These are phyloP conservation scores for Phytophthora pini DNA, from an alignment of 352 stramenopile genomes.

Conservation along the genomic window DNA sequence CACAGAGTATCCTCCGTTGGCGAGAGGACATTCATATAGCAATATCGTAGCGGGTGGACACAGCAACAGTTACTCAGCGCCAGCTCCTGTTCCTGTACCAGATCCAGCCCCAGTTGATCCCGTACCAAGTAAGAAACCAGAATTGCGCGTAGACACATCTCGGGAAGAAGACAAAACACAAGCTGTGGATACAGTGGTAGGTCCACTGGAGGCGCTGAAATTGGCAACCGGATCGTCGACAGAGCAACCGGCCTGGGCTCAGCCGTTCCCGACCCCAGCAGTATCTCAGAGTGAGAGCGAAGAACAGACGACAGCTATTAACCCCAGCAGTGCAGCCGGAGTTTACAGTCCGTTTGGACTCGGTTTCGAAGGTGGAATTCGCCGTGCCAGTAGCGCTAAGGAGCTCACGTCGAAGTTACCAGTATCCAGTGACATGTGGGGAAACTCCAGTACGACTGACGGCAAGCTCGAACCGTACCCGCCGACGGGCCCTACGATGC, in stretches of 20 bases:
- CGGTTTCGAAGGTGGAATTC: slow-evolving; percentile 73
- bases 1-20: slow-evolving; percentile 25
- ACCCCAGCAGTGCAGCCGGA: slow-evolving; percentile 16
- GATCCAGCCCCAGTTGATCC: slow-evolving; percentile 13
- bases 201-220: slow-evolving; percentile 75
- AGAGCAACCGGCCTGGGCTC: slow-evolving; percentile 71
- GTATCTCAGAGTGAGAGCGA: slow-evolving; percentile 50
- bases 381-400: slow-evolving; percentile 34
- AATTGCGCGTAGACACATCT: slow-evolving; percentile 63
- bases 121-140: slow-evolving; percentile 36
- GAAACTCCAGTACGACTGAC: slow-evolving; percentile 23
- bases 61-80: slow-evolving; percentile 29
- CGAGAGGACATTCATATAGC: slow-evolving; percentile 51
- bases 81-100: background rate
- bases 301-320: slow-evolving; percentile 10
- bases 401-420: slow-evolving; percentile 28
- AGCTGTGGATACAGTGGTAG: slow-evolving; percentile 46
- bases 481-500: slow-evolving; percentile 11
- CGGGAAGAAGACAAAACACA: slow-evolving; percentile 28
- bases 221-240: slow-evolving; percentile 65
- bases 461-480: slow-evolving; percentile 25
- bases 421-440: slow-evolving; percentile 33
- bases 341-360: slow-evolving; percentile 82
- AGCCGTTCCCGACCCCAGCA: slow-evolving; percentile 66
- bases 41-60: slow-evolving; percentile 54